phyloP scores from a whole-genome alignment of 768 basidiomycete genomes.

The Amylocystis lapponica region DNA sequence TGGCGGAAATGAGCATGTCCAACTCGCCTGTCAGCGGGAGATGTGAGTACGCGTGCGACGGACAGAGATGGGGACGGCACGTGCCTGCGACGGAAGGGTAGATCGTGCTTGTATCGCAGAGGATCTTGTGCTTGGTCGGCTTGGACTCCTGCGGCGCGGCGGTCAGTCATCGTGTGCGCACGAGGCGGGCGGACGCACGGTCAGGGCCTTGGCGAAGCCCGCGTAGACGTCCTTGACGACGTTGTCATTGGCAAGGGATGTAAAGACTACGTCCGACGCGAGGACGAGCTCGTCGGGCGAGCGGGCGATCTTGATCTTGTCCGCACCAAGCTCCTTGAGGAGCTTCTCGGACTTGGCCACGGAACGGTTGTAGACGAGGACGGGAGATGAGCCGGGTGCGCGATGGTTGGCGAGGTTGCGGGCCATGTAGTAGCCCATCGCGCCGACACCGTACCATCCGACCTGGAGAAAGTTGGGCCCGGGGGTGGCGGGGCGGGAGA shows the following conservation, averaged over 20 bases:
- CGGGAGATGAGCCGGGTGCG: slow-evolving; percentile 36
- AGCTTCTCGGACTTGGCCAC: slow-evolving; percentile 54
- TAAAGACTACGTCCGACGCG: slow-evolving; percentile 72
- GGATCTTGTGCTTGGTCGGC: slow-evolving; percentile 56
- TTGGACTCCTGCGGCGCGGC: slow-evolving; percentile 24
- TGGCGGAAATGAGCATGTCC: slow-evolving; percentile 53
- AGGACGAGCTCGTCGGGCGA: slow-evolving; percentile 52
- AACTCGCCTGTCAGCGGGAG: slow-evolving; percentile 55
- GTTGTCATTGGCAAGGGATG: slow-evolving; percentile 66
- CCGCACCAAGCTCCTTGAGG: slow-evolving; percentile 46
- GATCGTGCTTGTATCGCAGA: slow-evolving; percentile 84
- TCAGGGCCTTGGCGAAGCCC: slow-evolving; percentile 52
- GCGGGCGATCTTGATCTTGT: slow-evolving; percentile 49
- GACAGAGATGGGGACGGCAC: slow-evolving; percentile 44
- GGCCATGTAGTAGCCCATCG: slow-evolving; percentile 76
- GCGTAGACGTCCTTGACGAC: slow-evolving; percentile 61
- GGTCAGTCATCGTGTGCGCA: background rate
- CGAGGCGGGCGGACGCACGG: slow-evolving; percentile 31
- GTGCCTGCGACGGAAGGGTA: slow-evolving; percentile 21
- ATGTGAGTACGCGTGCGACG: slow-evolving; percentile 27
- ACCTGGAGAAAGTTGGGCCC: slow-evolving; percentile 26
- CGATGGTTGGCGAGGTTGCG: slow-evolving; percentile 65
- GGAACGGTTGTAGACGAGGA: slow-evolving; percentile 78
- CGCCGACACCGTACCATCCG: slow-evolving; percentile 50
- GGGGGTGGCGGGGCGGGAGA: slow-evolving; percentile 58